Evolutionary conservation across 768 basidiomycete species (phyloP).

Genomic region (Hydnomerulius pinastri): DNA sequence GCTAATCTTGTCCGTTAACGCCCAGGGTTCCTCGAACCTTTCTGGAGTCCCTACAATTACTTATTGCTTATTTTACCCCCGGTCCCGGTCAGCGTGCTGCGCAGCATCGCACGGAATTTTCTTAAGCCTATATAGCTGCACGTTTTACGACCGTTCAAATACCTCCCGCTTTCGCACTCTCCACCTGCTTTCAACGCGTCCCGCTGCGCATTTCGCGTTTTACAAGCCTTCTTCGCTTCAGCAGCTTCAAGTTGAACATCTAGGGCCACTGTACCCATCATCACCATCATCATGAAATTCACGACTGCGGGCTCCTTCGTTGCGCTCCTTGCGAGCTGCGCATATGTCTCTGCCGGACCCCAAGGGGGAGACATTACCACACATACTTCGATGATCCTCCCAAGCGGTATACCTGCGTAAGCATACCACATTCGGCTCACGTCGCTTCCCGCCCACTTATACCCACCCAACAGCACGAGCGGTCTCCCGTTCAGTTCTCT

Average conservation of each 20-base stretch:
- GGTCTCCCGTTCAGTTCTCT: slow-evolving; percentile 15
- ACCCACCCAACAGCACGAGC: slow-evolving; percentile 23
- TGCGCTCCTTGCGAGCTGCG: slow-evolving; percentile 7
- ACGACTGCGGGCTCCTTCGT: slow-evolving; percentile 4
- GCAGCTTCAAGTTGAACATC: too few species aligned
- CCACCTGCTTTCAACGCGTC: too few species aligned
- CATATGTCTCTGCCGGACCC: slow-evolving; percentile 8
- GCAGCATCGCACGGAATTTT: slow-evolving; percentile 25
- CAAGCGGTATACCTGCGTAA: slow-evolving; percentile 25
- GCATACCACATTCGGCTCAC: not conserved
- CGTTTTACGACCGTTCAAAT: not conserved
- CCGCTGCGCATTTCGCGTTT: too few species aligned
- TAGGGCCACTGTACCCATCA: too few species aligned
- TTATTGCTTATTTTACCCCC: slow-evolving; percentile 11
- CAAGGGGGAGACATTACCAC: not conserved
- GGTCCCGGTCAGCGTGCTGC: slow-evolving; percentile 1
- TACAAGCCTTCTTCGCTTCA: too few species aligned
- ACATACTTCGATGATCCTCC: not conserved
- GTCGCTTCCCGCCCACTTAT: not conserved
- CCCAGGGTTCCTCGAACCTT: too few species aligned
- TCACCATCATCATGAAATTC: slow-evolving; percentile 14
- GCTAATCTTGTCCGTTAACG: too few species aligned
- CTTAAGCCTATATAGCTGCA: not conserved
- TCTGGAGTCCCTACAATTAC: too few species aligned
- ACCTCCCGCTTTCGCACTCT: too few species aligned